Conservation (phyloP, 2,329 filamentous ascomycete genomes). For the Colletotrichum siamense region DNA sequence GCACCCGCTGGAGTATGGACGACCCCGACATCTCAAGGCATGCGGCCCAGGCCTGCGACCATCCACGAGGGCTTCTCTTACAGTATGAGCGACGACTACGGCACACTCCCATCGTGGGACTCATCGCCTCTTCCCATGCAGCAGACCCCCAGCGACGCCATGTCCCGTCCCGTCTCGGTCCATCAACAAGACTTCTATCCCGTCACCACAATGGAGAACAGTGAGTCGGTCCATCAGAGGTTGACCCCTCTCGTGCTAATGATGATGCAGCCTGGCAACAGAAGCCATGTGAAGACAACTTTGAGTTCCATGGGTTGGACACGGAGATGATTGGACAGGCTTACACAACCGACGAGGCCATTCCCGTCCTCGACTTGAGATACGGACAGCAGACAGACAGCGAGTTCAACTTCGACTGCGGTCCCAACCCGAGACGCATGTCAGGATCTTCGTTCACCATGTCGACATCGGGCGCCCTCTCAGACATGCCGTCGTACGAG, state of each 20-base stretch:
- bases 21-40: constrained; percentile 56
- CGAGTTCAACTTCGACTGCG: constrained; percentile 57
- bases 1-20: constrained; percentile 58
- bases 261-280: constrained; percentile 45
- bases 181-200: constrained; percentile 62
- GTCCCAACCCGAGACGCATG: constrained; percentile 65
- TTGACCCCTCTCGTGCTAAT: constrained; percentile 4
- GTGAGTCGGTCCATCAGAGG: constrained; percentile 40
- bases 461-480: constrained; percentile 69
- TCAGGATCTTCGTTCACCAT: constrained; percentile 78
- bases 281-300: constrained; percentile 62
- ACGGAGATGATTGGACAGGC: constrained; percentile 68
- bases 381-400: constrained; percentile 55
- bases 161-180: constrained; percentile 60
- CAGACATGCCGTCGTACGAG: constrained; percentile 74
- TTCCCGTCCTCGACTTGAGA: constrained; percentile 66
- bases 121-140: constrained; percentile 58
- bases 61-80: constrained; percentile 68
- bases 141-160: constrained; percentile 54
- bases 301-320: constrained; percentile 62
- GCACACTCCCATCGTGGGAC: constrained; percentile 62
- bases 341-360: constrained; percentile 66
- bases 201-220: constrained; percentile 51
- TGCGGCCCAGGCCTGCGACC: constrained; percentile 60
- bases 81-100: constrained; percentile 59